Evolutionary conservation across 148 eudicot species (phyloP).

Genomic region (Salicornia ramosissima): DNA sequence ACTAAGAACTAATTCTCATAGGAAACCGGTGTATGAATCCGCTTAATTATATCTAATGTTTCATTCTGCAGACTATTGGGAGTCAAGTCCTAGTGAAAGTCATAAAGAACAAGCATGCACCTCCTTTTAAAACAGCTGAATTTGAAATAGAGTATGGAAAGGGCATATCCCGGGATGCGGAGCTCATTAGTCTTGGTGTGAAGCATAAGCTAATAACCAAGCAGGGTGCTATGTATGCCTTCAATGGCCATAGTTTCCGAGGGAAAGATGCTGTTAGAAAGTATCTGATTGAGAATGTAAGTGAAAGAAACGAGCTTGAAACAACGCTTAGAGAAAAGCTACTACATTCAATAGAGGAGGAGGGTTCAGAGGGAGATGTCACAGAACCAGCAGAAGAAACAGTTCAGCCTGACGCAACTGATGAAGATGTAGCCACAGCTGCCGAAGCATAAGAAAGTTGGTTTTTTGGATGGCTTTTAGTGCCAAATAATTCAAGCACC

Average conservation of each 20-base stretch:
- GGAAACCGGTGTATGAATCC: too few species aligned
- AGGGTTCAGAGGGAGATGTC: conserved; percentile 17
- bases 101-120: conserved; percentile 92
- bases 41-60: too few species aligned
- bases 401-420: conserved; percentile 44
- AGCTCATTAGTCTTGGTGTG: conserved; percentile 62
- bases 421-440: conserved; percentile 53
- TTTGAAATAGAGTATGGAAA: conserved; percentile 92
- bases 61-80: conserved; percentile 57
- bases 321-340: conserved; percentile 57
- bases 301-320: conserved; percentile 46
- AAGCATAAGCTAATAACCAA: conserved; percentile 71
- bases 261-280: conserved; percentile 65
- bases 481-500: neutral
- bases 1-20: too few species aligned
- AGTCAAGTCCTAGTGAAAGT: conserved; percentile 79
- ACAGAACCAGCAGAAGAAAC: conserved; percentile 32
- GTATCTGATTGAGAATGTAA: conserved; percentile 42
- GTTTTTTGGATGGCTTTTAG: neutral
- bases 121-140: conserved; percentile 73
- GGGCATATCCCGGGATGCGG: conserved; percentile 68
- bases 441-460: conserved; percentile 36
- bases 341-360: conserved; percentile 31
- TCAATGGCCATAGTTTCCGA: conserved; percentile 40
- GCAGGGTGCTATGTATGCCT: conserved; percentile 28